Evolutionary conservation across 164 flowering plant genomes (phyloP), one percentile per base, ranked within the genome.

Genomic region (Protea cynaroides): DNA sequence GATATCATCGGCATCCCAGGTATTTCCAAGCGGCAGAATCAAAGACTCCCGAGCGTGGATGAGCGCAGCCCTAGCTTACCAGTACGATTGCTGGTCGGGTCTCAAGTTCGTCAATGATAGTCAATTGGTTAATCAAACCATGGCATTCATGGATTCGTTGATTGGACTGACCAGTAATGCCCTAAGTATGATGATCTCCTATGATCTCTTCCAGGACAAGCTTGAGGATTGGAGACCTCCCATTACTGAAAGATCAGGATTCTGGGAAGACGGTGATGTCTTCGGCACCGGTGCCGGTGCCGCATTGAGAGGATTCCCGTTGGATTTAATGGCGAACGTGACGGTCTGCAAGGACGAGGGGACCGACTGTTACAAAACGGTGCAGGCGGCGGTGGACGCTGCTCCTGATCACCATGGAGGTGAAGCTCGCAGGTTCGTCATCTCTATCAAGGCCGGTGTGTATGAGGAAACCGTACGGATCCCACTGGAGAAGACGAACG

Each of bases 1-100:
- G 21, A 47, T 72, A 47, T 19, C 72, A 2, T 55, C 73, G 6
- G 23, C 82, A 10, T 40, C 8, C 24, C 76, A 58, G 2, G 74
- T 78, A 0, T 56, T 84, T 49, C 63, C 80, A n/a, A 70, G 71
- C 24, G 82, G 81, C 52, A 66, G 64, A 49, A 60, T 52, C 64
- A 89, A 85, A 71, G 90, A 87, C 74, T 82, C 82, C 0, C 79
- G 93, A 3, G 93, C 97, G 0, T 94, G 93, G 95, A 62, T 80
- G 69, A 81, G 86, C 75, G 92, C 96, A 0, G 83, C 89, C 0
- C 46, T 86, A 49, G 56, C 59, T 0, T 84, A 76, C 80, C 90
- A 89, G 71, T 81, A 81, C 77, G 89, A 71, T 59, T 87, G 93
- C 85, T 81, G 84, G 86, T 78, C 87, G 0, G 95, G 71, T 7